Evolutionary conservation across 2,329 filamentous ascomycete species (phyloP), one percentile per base, ranked within the genome.

Genomic region (Talaromyces funiculosus): DNA sequence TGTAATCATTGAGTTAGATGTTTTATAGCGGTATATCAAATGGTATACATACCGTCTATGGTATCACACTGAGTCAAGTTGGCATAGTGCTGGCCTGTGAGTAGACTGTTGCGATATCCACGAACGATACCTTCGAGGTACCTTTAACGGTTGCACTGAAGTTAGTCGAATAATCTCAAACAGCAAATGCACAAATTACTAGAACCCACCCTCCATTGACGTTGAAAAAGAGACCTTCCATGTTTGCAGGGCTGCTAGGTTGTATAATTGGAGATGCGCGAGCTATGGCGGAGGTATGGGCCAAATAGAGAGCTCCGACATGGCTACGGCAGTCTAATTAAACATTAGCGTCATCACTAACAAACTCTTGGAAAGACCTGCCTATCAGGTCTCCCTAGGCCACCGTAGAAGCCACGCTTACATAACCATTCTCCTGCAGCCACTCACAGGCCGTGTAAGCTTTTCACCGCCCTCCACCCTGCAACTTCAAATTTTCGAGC

Each of bases 61-160:
- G 87, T 96, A 80, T 97, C 93, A 85, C 93, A 97, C 84, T 97
- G 93, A 64, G 90, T 95, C 78, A 97, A 79, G 81, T 97, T 99
- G 80, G 84, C 87, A 81, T 99, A 99, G 81, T 93, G 95, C 74
- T 90, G 83, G 76, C 88, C 81, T 60, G 90, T 97, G 73, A 99
- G 85, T 65, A 99, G 88, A 71, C 88, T 85, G 78, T 97, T 99
- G 73, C 93, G 89, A 80, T 97, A 99, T 65, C 94, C 94, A 71
- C 94, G 90, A 71, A 97, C 91, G 75, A 99, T 92, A 75, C 94
- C 94, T 80, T 99, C 94, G 74, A 97, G 87, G 78, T 96, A 97
- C 79, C 92, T 96, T 71, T 63, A 38, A 35, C 16, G 18, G 31
- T 16, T 6, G 31, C 4, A 12, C 2, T 2, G 6, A 9, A 26